Base-by-base conservation (phyloP, 2,329 filamentous ascomycete species). In the Ophiostoma triangulosporum region DNA sequence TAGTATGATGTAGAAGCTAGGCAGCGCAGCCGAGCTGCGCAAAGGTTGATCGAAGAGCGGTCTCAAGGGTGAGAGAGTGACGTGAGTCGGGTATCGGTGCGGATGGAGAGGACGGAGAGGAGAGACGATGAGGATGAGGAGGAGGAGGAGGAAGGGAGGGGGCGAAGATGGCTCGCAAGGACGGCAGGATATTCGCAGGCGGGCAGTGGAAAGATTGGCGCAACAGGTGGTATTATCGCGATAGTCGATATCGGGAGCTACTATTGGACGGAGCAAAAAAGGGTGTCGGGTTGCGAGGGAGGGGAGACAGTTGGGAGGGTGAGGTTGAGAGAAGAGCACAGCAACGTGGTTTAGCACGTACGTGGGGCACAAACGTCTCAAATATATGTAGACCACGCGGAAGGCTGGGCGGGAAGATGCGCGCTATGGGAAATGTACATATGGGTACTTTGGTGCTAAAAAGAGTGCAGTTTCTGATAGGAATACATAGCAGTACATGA, bases 301-400 rank as follows among this genome's bases (percentile, higher is more conserved):
- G 43, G 20, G 33, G 17, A 36, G 43, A n/a, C n/a, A n/a, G n/a
- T n/a, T n/a, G 31, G 22, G n/a, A n/a, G n/a, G 17, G 52, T 11
- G 24, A 24, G 20, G 33, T 35, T 35, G 33, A 52, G 29, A 14
- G 51, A 45, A 27, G 24, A 27, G 45, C 35, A 52, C 31, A 43
- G 24, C 27, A 48, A 43, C 52, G 52, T 20, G 52, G 22, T 43
- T 33, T 45, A 50, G 33, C 32, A 29, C 24, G 45, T 57, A 58
- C 57, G 57, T 58, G 57, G 57, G 57, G 57, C 52, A 14, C 26
- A 51, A 20, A 48, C 9, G n/a, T n/a, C n/a, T n/a, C n/a, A n/a
- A n/a, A n/a, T n/a, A n/a, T n/a, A n/a, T n/a, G n/a, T n/a, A 15
- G 15, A 20, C 24, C 27, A 35, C 26, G 51, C 32, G 24, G 12